A percentile compares a stretch with the other conserved stretches of the same genome.
phyloP scores from a whole-genome alignment of 495 filamentous ascomycete genomes.

The Lasiosphaeria miniovina region DNA sequence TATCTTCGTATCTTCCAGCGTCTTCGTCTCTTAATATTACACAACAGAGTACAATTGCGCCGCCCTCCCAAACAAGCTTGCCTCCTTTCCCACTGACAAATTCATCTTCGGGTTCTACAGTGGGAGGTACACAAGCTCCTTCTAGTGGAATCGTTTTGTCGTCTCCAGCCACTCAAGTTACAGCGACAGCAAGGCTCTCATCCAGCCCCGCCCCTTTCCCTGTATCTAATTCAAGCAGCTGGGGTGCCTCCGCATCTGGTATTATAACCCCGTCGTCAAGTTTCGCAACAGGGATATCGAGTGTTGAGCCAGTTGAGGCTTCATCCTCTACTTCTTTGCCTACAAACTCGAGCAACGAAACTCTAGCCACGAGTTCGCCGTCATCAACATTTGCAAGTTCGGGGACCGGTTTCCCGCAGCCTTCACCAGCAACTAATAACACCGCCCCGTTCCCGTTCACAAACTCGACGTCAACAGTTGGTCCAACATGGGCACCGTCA shows the following conservation, averaged over 20 bases:
- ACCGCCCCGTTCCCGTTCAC: not conserved
- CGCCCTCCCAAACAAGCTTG: not conserved
- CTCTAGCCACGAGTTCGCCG: not conserved
- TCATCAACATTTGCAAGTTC: not conserved
- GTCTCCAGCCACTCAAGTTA: not conserved
- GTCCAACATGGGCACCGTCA: conserved; percentile 6
- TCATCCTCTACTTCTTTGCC: conserved; percentile 13
- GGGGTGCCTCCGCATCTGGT: not conserved
- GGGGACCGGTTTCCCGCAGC: not conserved
- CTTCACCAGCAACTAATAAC: not conserved
- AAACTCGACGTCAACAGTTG: conserved; percentile 2
- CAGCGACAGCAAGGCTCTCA: not conserved
- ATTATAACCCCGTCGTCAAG: not conserved
- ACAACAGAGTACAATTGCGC: not conserved
- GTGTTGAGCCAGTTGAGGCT: not conserved
- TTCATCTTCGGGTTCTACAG: conserved; percentile 1
- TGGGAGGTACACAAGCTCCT: conserved; percentile 4
- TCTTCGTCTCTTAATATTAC: not conserved
- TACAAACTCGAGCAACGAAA: conserved; percentile 7
- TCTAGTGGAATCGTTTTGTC: not conserved
- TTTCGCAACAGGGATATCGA: not conserved
- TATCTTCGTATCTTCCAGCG: not conserved
- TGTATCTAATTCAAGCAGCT: not conserved
- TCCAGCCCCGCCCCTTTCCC: conserved; percentile 6
- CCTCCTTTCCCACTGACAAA: conserved; percentile 16